Evolutionary conservation across 768 basidiomycete species (phyloP), one percentile per base, ranked within the genome.

Genomic region (Lenzites betulinus): DNA sequence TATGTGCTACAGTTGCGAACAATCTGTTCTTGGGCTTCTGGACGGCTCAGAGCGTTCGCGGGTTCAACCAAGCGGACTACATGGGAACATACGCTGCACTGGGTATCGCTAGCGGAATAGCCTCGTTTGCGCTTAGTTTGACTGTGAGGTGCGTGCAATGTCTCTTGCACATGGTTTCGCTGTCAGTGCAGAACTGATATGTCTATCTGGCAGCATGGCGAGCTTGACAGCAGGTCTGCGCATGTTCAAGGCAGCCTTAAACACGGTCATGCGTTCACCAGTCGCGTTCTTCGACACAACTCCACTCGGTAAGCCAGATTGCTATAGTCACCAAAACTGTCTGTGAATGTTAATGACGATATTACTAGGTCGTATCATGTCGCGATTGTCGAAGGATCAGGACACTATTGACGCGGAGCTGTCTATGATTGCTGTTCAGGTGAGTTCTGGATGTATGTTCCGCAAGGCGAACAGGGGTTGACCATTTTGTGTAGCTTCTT

Each of bases 21-120:
- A 86, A 81, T 33, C 70, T 93, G 4, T 84, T 88, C 75, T 78
- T 93, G 20, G 89, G 89, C 0, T 90, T 86, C 64, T 93, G 90
- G 90, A 85, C 86, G 0, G 77, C 78, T 0, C 59, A 75, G 18
- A 81, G 75, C n/a, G 81, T 91, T 18, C 59, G 65, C 6, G 80
- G 83, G 2, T 87, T 90, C 67, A 69, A 39, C 3, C 82, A 88
- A 68, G 82, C 80, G 0, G 75, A 85, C 35, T 93, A 93, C 70
- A 92, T 93, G 82, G 88, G 69, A 1, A 66, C 79, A 1, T 81
- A 81, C 66, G 78, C 77, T 13, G 75, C 73, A 26, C 74, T 59
- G 70, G 84, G 85, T 54, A 74, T 75, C 23, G 80, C 78, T 0
- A 76, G 80, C 62, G 83, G 82, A 7, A 42, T 88, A 3, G 77